Percentiles rank a stretch among this genome's conserved stretches.
phyloP scores from a whole-genome alignment of 257 asterid genomes.

The Verbena officinalis region DNA sequence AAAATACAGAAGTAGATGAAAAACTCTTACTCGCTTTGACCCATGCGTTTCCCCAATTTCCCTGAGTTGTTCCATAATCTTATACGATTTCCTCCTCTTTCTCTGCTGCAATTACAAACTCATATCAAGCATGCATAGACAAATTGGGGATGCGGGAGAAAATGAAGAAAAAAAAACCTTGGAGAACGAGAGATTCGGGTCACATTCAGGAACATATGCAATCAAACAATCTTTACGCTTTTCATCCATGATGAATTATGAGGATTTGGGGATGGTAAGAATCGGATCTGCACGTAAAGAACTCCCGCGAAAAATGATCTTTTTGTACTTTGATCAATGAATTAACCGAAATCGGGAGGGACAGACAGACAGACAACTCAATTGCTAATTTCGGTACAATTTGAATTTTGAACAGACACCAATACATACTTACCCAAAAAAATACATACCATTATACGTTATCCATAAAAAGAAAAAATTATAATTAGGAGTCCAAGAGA shows the following conservation, averaged over 20 bases:
- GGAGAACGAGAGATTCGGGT: background rate
- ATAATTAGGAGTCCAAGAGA: too few relatives aligned
- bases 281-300: background rate
- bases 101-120: conserved; percentile 15
- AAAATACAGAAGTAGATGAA: background rate
- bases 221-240: conserved; percentile 2
- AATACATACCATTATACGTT: too few relatives aligned
- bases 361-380: too few relatives aligned
- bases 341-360: too few relatives aligned
- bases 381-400: too few relatives aligned
- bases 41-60: conserved; percentile 21
- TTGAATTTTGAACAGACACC: too few relatives aligned
- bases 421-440: too few relatives aligned
- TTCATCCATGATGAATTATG: conserved; percentile 6
- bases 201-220: conserved; percentile 1
- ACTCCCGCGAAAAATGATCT: conserved; percentile 5
- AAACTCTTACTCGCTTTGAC: conserved; percentile 24
- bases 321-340: background rate
- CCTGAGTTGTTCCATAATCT: conserved; percentile 28
- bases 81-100: conserved; percentile 33
- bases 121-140: background rate
- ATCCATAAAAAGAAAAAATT: too few relatives aligned
- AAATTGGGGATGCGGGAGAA: background rate
- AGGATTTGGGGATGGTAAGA: background rate
- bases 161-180: background rate